phyloP scores from a whole-genome alignment of 768 basidiomycete genomes.

The Heimioporus sp. region DNA sequence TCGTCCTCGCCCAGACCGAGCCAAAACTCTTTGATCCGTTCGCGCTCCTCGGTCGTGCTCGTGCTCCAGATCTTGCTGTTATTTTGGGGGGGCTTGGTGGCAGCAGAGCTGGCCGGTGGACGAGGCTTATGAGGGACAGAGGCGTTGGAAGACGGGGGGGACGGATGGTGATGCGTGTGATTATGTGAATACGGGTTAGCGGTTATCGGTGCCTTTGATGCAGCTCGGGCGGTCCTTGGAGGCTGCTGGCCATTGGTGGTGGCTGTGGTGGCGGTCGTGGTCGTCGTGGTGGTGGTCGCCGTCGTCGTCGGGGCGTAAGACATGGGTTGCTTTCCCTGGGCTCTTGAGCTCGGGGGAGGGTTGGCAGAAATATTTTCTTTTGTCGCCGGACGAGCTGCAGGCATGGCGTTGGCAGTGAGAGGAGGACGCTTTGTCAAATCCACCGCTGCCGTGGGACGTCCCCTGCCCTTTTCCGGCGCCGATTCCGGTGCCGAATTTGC shows the following conservation, averaged over 20 bases:
- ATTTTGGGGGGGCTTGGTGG: conserved; percentile 33
- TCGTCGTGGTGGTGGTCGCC: conserved; percentile 16
- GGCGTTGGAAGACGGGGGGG: conserved; percentile 35
- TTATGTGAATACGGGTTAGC: conserved; percentile 49
- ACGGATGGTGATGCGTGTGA: conserved; percentile 55
- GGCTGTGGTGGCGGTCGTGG: conserved; percentile 36
- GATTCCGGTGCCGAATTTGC: conserved; percentile 32
- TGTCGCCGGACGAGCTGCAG: conserved; percentile 40
- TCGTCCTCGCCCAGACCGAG: conserved; percentile 89
- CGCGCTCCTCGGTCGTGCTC: conserved; percentile 87
- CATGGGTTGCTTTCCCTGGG: conserved; percentile 94
- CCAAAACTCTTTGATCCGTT: conserved; percentile 99
- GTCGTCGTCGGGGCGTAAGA: conserved; percentile 44
- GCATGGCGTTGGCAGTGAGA: conserved; percentile 42
- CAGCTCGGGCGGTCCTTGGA: conserved; percentile 43
- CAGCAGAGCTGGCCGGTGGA: conserved; percentile 27
- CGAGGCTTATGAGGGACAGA: conserved; percentile 31
- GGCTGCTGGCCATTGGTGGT: conserved; percentile 33
- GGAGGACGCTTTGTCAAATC: conserved; percentile 39
- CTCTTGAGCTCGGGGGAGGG: conserved; percentile 72
- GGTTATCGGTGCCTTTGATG: conserved; percentile 57
- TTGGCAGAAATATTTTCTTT: conserved; percentile 34
- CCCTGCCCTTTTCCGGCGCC: conserved; percentile 32
- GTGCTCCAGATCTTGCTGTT: conserved; percentile 94
- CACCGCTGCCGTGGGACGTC: conserved; percentile 31